Evolutionary conservation across 208 protist species (phyloP).

Genomic region (Angomonas ambiguus): DNA sequence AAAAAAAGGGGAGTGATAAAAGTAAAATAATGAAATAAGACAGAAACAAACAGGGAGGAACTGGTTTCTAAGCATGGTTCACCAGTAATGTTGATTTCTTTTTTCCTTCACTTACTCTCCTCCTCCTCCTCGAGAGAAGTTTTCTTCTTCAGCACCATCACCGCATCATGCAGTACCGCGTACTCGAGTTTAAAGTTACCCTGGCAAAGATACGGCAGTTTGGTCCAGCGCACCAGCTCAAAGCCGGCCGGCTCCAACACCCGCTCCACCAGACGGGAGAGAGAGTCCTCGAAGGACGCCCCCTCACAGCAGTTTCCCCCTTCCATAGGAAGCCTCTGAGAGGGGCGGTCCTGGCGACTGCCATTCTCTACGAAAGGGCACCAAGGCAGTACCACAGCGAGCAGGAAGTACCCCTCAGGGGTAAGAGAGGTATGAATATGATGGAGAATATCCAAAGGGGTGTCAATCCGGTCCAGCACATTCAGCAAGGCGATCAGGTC

Average conservation of each 20-base stretch:
- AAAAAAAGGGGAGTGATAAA: conserved; percentile 8
- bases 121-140: no score
- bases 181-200: conserved; percentile 74
- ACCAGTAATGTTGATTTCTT: conserved; percentile 7
- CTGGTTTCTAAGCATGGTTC: no score
- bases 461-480: conserved; percentile 80
- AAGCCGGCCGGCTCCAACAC: conserved; percentile 73
- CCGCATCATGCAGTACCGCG: conserved; percentile 69
- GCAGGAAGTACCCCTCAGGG: conserved; percentile 46
- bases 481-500: conserved; percentile 80
- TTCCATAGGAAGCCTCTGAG: conserved; percentile 68
- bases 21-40: background rate
- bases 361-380: conserved; percentile 84
- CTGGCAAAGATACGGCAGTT: conserved; percentile 80
- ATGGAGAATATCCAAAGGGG: conserved; percentile 47
- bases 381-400: conserved; percentile 85
- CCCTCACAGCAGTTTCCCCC: conserved; percentile 74
- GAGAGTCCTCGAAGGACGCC: conserved; percentile 62
- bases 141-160: conserved; percentile 53
- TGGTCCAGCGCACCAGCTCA: conserved; percentile 77
- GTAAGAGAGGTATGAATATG: conserved; percentile 60
- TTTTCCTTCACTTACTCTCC: background rate
- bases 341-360: conserved; percentile 38
- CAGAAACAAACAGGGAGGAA: conserved; percentile 12
- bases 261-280: conserved; percentile 63